Base-by-base conservation (phyloP, 2,329 filamentous ascomycete genomes). In the Chlorencoelia australis region DNA sequence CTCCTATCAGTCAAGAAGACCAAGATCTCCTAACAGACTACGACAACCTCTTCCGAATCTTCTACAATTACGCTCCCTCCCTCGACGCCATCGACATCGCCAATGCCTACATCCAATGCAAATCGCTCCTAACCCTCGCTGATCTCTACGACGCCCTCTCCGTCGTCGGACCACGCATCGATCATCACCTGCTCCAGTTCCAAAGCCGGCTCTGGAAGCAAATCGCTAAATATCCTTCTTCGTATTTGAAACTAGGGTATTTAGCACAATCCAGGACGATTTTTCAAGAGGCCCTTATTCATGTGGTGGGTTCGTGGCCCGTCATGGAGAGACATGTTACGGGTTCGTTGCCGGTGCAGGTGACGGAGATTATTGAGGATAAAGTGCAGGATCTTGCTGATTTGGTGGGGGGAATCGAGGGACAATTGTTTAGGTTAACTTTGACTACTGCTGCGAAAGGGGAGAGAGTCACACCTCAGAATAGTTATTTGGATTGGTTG, bases 261-360 rank as follows among this genome's bases (percentile, higher is more conserved):
- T 70, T 94, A 27, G 81, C 87, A 7, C 77, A 84, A 29, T 88
- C 80, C 52, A 82, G 82, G 47, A 79, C 88, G 47, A 87, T 88
- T 34, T 88, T 87, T 52, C 76, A 82, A 46, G 82, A 96, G 63
- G 86, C 88, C 0, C 68, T 96, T 32, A 84, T 94, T 35, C 89
- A 96, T 53, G 86, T 95, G 0, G 88, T 95, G 1, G 89, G 89
- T 3, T 85, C 94, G 57, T 96, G 89, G 89, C 88, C 89, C 0
- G 67, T 75, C 0, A 86, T 82, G 11, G 75, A 87, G 50, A 74
- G 81, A 17, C 84, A 84, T 49, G 72, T 95, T 22, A 77, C 84
- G 26, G 61, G 64, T 39, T 69, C 80, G 19, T 68, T 94, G 26
- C 83, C 88, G 1, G 74, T 80, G 17, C 59, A 73, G 0, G 85